Base-by-base conservation (phyloP, 1,284 basidiomycete genomes). In the Sporisorium scitamineum region DNA sequence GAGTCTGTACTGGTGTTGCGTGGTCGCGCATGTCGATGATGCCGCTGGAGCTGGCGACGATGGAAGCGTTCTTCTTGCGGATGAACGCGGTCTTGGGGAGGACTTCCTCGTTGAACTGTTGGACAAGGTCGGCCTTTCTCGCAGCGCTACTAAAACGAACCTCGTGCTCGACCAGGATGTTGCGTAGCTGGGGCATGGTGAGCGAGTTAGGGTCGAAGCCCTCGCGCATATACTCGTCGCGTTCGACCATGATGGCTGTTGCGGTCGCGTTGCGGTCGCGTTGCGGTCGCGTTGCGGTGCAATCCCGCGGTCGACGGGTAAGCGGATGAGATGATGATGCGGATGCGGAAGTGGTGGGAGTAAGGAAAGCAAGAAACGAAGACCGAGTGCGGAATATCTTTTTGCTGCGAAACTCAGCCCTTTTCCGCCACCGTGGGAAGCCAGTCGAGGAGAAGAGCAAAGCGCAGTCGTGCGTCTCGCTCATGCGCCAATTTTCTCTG, bases 91-190 rank as follows among this genome's bases (percentile, higher is more conserved):
- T 39, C 61, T 74, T 27, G 77, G 78, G 51, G 61, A 72, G 41
- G 67, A 82, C 52, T 64, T 76, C 88, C 61, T 89, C 88, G 66
- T 94, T 90, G 86, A 95, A 98, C 5, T 91, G 87, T 42, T 90
- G 88, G 11, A 97, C 89, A 26, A 98, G 90, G 79, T 93, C 94
- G 7, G 91, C 88, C 86, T 98, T 98, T 71, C 93, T 93, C 80
- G 93, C 92, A 1, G 90, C 90, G 3, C 91, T 89, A 7, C 92
- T 90, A 86, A 92, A 93, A 32, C 88, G 87, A 80, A 96, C 88
- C 70, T 92, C 90, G 86, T 98, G 93, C 81, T 92, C 92, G 42
- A 92, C 90, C 55, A 98, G 89, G 60, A 97, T 85, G 14, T 91
- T 92, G 13, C 93, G 88, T 7, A 96, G 88, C 81, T 95, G 92